These are phyloP conservation scores for Euptelea pleiosperma DNA, from an alignment of 164 flowering plant genomes.

Conservation along the genomic window DNA sequence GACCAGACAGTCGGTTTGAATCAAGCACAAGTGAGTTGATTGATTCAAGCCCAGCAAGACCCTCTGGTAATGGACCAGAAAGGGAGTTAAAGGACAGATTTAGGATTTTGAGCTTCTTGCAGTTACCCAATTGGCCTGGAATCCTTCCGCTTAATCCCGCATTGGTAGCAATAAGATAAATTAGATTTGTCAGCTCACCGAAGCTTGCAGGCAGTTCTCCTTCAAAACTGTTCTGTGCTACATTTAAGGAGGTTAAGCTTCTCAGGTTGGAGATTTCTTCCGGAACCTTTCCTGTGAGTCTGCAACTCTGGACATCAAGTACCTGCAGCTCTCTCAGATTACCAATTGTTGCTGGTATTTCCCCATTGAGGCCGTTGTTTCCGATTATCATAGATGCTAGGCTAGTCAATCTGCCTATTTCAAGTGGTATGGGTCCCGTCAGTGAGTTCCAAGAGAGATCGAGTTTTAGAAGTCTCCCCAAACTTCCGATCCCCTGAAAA, in stretches of 20 bases:
- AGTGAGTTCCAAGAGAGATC: constrained; percentile 49
- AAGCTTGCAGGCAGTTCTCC: constrained; percentile 50
- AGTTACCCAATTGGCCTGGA: constrained; percentile 50
- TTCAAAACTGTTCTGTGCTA: constrained; percentile 49
- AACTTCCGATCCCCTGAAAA: constrained; percentile 21
- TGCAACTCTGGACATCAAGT: constrained; percentile 35
- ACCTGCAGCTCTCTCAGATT: constrained; percentile 34
- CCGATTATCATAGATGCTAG: constrained; percentile 25
- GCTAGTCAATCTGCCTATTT: constrained; percentile 31
- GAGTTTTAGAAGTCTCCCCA: constrained; percentile 28
- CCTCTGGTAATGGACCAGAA: constrained; percentile 52
- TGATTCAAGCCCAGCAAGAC: constrained; percentile 34
- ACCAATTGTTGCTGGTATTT: constrained; percentile 41
- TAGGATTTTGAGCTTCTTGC: constrained; percentile 46
- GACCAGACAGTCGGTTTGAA: constrained; percentile 48
- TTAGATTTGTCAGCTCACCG: constrained; percentile 41
- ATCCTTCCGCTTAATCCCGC: constrained; percentile 51
- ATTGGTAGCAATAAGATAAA: constrained; percentile 37
- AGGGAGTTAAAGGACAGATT: constrained; percentile 51
- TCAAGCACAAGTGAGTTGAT: constrained; percentile 37
- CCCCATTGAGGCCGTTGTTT: constrained; percentile 33
- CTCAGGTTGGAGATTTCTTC: constrained; percentile 40
- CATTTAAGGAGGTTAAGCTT: constrained; percentile 38
- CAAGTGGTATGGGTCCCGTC: constrained; percentile 38
- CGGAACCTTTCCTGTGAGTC: constrained; percentile 45